These are phyloP conservation scores for Chenopodium album DNA, from an alignment of 148 eudicot genomes.

Conservation along the genomic window DNA sequence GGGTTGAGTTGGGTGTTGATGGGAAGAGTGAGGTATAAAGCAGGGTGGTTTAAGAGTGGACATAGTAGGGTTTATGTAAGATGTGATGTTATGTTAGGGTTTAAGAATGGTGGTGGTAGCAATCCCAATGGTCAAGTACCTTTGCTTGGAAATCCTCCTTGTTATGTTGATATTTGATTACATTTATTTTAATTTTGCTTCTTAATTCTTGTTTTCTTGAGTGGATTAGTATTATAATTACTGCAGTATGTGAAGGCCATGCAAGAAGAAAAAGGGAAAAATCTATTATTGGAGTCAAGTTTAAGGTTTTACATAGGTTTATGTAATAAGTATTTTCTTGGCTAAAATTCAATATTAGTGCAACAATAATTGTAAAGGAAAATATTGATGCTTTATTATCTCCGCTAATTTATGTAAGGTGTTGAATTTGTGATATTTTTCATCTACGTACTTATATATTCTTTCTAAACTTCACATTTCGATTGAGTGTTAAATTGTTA, in stretches of 20 bases:
- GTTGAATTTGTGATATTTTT: too few relatives aligned
- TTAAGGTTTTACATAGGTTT: background rate
- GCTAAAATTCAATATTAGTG: background rate
- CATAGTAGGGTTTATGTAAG: conserved; percentile 49
- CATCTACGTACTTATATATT: too few relatives aligned
- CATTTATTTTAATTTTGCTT: too few relatives aligned
- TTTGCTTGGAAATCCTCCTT: conserved; percentile 51
- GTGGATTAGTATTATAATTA: too few relatives aligned
- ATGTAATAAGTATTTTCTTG: background rate
- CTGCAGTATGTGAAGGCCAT: too few relatives aligned
- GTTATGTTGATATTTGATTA: conserved; percentile 55
- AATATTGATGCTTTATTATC: background rate
- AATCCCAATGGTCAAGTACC: conserved; percentile 53
- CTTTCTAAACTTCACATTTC: too few relatives aligned
- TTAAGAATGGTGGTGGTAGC: conserved; percentile 22
- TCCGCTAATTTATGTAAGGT: too few relatives aligned
- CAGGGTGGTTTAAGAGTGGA: conserved; percentile 48
- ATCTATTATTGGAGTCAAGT: too few relatives aligned
- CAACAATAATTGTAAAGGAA: background rate
- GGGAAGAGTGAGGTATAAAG: conserved; percentile 66
- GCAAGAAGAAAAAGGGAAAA: too few relatives aligned
- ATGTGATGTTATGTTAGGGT: conserved; percentile 64
- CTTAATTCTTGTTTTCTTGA: too few relatives aligned
- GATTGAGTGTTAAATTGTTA: too few relatives aligned
- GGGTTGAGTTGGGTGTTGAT: conserved; percentile 58